Conservation (phyloP, 176 grass and related monocot genomes). For the Eleusine coracana region DNA sequence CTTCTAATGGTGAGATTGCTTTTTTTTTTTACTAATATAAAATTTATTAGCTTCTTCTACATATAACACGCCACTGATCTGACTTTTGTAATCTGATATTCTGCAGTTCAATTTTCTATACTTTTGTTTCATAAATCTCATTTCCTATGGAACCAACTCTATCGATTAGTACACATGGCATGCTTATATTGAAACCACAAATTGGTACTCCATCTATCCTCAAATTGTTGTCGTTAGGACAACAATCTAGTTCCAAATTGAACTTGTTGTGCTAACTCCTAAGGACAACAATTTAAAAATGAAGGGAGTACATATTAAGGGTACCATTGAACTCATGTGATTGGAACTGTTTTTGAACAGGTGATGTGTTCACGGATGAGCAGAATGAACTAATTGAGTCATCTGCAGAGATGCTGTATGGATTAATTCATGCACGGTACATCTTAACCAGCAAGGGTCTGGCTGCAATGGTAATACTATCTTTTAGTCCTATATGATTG, state of each 20-base stretch:
- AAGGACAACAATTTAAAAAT: no score
- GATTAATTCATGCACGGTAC: conserved; percentile 91
- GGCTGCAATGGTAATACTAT: conserved; percentile 81
- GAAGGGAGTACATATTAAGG: neutral
- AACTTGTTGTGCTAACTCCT: no score
- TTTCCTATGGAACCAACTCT: conserved; percentile 22
- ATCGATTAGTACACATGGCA: neutral
- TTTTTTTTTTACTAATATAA: conserved; percentile 25
- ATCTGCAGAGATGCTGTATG: conserved; percentile 97
- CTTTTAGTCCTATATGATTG: conserved; percentile 14
- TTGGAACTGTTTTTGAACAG: conserved; percentile 40
- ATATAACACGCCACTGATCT: conserved; percentile 1
- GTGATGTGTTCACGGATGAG: conserved; percentile 93
- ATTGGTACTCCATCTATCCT: neutral
- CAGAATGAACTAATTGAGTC: conserved; percentile 95
- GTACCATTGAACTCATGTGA: conserved; percentile 23
- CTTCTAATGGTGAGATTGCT: conserved; percentile 82
- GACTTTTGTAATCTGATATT: conserved; percentile 2
- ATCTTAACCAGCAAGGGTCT: conserved; percentile 95
- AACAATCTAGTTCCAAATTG: no score
- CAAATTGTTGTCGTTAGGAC: no score
- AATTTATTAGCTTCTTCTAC: neutral
- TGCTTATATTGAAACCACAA: conserved; percentile 19
- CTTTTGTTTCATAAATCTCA: conserved; percentile 33
- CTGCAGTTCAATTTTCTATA: neutral